These are phyloP conservation scores for Mrakia frigida DNA, from an alignment of 768 basidiomycete species.

Conservation along the genomic window DNA sequence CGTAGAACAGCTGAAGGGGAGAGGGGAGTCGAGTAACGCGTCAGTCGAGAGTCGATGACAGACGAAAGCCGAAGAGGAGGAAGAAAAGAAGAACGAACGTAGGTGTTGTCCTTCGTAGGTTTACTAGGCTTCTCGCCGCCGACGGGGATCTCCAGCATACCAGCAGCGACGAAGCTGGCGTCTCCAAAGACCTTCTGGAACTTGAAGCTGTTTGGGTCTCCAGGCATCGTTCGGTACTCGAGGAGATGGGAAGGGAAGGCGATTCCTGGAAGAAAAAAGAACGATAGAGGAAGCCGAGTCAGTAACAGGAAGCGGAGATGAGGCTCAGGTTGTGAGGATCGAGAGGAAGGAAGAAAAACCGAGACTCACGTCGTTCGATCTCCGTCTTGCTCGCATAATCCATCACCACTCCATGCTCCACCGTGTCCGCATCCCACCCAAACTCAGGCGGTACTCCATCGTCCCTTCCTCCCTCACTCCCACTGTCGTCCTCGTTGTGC, in stretches of 20 bases:
- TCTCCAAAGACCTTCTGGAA: constrained; percentile 93
- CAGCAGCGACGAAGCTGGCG: constrained; percentile 83
- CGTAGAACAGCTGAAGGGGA: constrained; percentile 59
- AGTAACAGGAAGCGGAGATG: too few species aligned
- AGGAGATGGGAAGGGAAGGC: constrained; percentile 70
- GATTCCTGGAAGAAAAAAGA: constrained; percentile 53
- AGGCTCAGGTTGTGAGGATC: not conserved
- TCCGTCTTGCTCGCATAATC: constrained; percentile 62
- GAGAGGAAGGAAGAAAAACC: constrained; percentile 31
- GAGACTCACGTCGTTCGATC: constrained; percentile 61
- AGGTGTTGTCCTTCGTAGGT: constrained; percentile 86
- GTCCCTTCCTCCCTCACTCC: constrained; percentile 6
- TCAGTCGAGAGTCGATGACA: not conserved
- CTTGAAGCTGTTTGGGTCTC: constrained; percentile 57
- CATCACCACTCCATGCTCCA: constrained; percentile 59
- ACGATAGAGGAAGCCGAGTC: too few species aligned
- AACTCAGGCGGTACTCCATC: constrained; percentile 46
- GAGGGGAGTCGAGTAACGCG: not conserved
- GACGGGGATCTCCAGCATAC: constrained; percentile 75
- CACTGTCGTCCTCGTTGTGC: constrained; percentile 21
- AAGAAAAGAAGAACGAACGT: constrained; percentile 53
- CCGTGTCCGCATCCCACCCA: constrained; percentile 81
- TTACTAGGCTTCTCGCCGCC: constrained; percentile 78
- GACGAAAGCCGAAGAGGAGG: not conserved
- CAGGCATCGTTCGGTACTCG: constrained; percentile 56